These are phyloP conservation scores for Hypoxylon sp. DNA, from an alignment of 2,329 filamentous ascomycete species.

Conservation along the genomic window DNA sequence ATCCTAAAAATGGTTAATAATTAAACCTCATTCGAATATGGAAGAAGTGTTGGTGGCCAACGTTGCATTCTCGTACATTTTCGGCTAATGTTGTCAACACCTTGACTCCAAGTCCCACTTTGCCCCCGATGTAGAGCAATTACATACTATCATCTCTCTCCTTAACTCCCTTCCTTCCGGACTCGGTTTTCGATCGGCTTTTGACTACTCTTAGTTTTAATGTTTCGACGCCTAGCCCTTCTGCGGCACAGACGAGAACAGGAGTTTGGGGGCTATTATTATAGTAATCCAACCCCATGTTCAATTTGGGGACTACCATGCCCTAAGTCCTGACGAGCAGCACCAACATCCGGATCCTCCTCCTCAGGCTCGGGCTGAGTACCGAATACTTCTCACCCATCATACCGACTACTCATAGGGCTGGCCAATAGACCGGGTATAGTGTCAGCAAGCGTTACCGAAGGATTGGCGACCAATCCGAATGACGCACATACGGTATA, in stretches of 20 bases:
- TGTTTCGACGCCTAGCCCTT: constrained; percentile 18
- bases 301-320: constrained; percentile 18
- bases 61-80: constrained; percentile 36
- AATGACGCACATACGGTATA: constrained; percentile 38
- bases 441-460: constrained; percentile 37
- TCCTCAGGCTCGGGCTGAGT: constrained; percentile 7
- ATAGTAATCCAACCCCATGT: constrained; percentile 34
- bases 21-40: constrained; percentile 31
- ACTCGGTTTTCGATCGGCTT: constrained; percentile 21
- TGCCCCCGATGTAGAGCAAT: constrained; percentile 15
- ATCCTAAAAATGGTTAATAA: constrained; percentile 22
- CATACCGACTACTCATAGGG: constrained; percentile 40
- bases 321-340: constrained; percentile 28
- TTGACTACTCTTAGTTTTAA: constrained; percentile 25
- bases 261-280: constrained; percentile 39
- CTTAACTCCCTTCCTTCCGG: constrained; percentile 20
- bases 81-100: constrained; percentile 23
- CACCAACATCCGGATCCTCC: constrained; percentile 40
- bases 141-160: constrained; percentile 23
- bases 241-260: constrained; percentile 20
- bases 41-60: constrained; percentile 37
- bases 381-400: constrained; percentile 14
- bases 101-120: constrained; percentile 17
- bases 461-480: constrained; percentile 40
- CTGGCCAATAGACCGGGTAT: constrained; percentile 39